Conservation (phyloP, 2,329 filamentous ascomycete genomes). For the Beauveria bassiana region DNA sequence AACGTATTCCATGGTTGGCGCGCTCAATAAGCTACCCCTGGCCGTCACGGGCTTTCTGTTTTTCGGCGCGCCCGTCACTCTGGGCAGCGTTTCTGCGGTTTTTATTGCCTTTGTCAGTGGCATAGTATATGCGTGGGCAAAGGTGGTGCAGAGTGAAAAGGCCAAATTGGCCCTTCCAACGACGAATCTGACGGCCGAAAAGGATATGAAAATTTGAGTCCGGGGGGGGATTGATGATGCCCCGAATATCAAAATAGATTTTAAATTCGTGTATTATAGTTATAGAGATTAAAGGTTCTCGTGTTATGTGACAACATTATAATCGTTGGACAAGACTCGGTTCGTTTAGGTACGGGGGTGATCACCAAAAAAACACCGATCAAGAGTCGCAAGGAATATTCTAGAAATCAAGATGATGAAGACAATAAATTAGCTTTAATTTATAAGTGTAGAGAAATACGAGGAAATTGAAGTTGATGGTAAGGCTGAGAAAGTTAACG, state of each 20-base stretch:
- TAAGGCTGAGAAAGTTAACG: too few relatives aligned
- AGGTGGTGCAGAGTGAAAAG: constrained; percentile 62
- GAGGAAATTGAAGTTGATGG: too few relatives aligned
- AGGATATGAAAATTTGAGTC: constrained; percentile 4
- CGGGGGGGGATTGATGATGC: background rate
- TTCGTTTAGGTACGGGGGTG: too few relatives aligned
- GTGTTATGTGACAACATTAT: too few relatives aligned
- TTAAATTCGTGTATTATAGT: background rate
- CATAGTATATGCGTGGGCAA: constrained; percentile 65
- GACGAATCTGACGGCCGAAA: constrained; percentile 32
- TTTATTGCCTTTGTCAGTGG: constrained; percentile 85
- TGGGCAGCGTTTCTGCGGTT: constrained; percentile 88
- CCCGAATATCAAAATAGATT: background rate
- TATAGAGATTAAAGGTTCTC: background rate
- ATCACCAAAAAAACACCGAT: too few relatives aligned
- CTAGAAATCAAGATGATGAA: too few relatives aligned
- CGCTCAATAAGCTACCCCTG: constrained; percentile 95
- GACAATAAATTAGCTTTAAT: too few relatives aligned
- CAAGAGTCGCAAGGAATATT: too few relatives aligned
- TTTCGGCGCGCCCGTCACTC: constrained; percentile 88
- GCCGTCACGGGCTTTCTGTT: constrained; percentile 88
- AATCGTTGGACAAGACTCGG: too few relatives aligned
- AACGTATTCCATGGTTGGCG: constrained; percentile 97
- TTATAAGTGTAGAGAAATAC: too few relatives aligned
- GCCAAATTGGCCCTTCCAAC: constrained; percentile 61